These are phyloP conservation scores for Populus euphratica DNA, from an alignment of 345 rosid species.

Conservation along the genomic window DNA sequence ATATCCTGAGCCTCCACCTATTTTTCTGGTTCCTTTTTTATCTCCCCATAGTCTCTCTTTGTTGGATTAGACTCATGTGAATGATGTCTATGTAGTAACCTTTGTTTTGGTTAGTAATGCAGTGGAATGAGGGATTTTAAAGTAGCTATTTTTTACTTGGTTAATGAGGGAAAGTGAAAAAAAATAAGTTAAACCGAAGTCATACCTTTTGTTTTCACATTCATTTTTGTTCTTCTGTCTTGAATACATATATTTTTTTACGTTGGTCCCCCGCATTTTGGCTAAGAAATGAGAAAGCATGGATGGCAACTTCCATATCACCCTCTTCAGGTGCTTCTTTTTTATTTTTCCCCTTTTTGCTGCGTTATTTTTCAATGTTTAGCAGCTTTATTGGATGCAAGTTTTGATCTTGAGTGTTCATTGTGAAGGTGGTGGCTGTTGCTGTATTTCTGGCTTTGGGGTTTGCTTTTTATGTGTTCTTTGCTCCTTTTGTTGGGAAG, in stretches of 20 bases:
- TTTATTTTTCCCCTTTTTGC: neutral
- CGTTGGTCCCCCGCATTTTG: constrained; percentile 40
- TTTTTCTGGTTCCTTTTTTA: constrained; percentile 11
- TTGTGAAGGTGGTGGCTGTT: constrained; percentile 91
- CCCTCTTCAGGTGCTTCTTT: constrained; percentile 77
- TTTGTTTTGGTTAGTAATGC: constrained; percentile 24
- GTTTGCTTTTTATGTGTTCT: constrained; percentile 97
- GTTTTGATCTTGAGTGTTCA: constrained; percentile 23
- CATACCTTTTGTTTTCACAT: constrained; percentile 4
- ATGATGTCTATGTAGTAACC: constrained; percentile 16
- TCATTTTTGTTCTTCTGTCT: constrained; percentile 13
- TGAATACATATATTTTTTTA: constrained; percentile 15
- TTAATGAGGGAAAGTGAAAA: constrained; percentile 48
- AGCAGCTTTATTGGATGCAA: neutral
- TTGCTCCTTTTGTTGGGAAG: constrained; percentile 96
- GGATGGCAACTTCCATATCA: constrained; percentile 99
- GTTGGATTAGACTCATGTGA: constrained; percentile 32
- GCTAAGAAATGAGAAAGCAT: constrained; percentile 75
- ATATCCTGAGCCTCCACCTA: constrained; percentile 25
- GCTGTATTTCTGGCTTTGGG: constrained; percentile 97
- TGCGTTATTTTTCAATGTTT: neutral
- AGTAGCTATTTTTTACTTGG: constrained; percentile 10
- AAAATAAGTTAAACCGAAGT: constrained; percentile 17
- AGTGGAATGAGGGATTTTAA: constrained; percentile 26
- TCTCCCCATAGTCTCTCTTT: neutral